Base-by-base conservation (phyloP, 441 rosid genomes). In the Cnidoscolus chayamansa region DNA sequence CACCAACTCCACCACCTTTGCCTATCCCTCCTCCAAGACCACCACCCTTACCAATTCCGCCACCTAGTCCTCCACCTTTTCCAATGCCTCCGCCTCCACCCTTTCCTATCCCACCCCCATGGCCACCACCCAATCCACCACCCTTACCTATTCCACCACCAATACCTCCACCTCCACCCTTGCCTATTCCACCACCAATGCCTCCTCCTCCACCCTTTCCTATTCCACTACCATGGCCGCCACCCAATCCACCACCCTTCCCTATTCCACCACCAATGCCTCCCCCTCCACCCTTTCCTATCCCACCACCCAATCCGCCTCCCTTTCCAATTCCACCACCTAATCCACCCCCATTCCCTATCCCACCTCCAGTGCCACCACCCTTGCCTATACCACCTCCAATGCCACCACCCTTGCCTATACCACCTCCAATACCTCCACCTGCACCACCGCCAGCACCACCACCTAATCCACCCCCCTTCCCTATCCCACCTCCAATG, bases 51-150 rank as follows among this genome's bases (percentile, higher is more conserved):
- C 87, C 85, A 0, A 76, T 40, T 0, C 81, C 85, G 0, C 78
- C 74, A 0, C 82, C 80, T 0, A 16, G 6, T 0, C 84, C 83
- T 0, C 71, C 70, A 0, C 88, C 84, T 2, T 62, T 63, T 0
- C 84, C 86, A 4, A 61, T 54, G 0, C 84, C 88, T 0, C 77
- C 73, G 5, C 85, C 84, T 0, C 74, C 71, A 0, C 86, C 89
- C 4, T 74, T 72, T 0, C 89, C 88, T 0, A 72, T 53, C 0
- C 82, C 86, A 10, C 77, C 84, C 3, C 83, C 81, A 0, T 11
- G 1, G 0, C 80, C 84, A 0, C 62, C 70, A 0, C 80, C 84
- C 0, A 25, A 25, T 25, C 25, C 25, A 25, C 62, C 70, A n/a
- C 84, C 84, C 1, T 64, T 72, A 4, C 84, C 89, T 0, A 76